A percentile compares a stretch with the other conserved stretches of the same genome.
Evolutionary conservation across 2,329 filamentous ascomycete genomes (phyloP).

Genomic region (Nothomitra cinnamomea): DNA sequence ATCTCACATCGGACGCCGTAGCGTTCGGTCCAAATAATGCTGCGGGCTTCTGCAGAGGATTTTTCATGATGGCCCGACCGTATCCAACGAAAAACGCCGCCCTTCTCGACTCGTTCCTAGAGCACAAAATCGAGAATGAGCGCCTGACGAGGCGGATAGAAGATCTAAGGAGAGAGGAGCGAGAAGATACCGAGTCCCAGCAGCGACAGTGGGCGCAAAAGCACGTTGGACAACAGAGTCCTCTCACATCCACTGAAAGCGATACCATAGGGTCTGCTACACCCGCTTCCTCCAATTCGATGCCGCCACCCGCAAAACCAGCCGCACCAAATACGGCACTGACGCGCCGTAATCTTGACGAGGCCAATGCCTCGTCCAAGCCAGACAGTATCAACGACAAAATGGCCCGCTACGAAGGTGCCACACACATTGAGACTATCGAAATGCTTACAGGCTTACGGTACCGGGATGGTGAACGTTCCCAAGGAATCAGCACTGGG

Average conservation of each 20-base stretch:
- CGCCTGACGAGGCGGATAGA: slow-evolving; percentile 68
- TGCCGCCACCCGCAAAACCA: slow-evolving; percentile 51
- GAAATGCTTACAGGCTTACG: slow-evolving; percentile 83
- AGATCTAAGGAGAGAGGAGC: slow-evolving; percentile 71
- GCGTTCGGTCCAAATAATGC: slow-evolving; percentile 45
- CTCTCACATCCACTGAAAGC: slow-evolving; percentile 27
- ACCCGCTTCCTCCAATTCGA: slow-evolving; percentile 28
- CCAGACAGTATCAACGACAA: slow-evolving; percentile 70
- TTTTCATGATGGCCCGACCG: slow-evolving; percentile 83
- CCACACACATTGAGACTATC: slow-evolving; percentile 68
- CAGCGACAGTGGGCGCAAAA: slow-evolving; percentile 39
- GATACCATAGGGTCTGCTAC: slow-evolving; percentile 20
- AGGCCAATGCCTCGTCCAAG: slow-evolving; percentile 44
- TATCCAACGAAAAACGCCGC: slow-evolving; percentile 79
- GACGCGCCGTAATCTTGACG: slow-evolving; percentile 66
- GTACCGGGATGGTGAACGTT: slow-evolving; percentile 78
- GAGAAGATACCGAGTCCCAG: slow-evolving; percentile 49
- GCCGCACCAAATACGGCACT: slow-evolving; percentile 46
- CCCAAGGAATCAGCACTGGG: slow-evolving; percentile 73
- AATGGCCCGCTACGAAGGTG: slow-evolving; percentile 65
- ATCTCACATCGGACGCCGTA: slow-evolving; percentile 55
- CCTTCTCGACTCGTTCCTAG: slow-evolving; percentile 79
- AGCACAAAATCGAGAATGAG: slow-evolving; percentile 95
- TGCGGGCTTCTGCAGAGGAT: slow-evolving; percentile 62
- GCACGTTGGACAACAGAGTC: slow-evolving; percentile 39